Base-by-base conservation (phyloP, 2,329 filamentous ascomycete genomes). In the Exophiala viscosa region DNA sequence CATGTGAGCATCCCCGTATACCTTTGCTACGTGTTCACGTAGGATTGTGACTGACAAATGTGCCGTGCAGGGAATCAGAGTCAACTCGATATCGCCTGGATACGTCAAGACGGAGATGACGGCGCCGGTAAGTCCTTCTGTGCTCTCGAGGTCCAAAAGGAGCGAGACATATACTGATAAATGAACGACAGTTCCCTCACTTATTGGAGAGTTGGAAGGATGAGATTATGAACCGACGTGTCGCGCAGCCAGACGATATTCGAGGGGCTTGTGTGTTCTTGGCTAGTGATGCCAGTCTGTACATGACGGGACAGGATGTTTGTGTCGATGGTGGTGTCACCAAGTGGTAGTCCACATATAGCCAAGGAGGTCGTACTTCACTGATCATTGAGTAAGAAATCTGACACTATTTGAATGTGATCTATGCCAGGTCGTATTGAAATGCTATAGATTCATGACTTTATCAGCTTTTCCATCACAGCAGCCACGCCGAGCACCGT, bases 191-290 rank as follows among this genome's bases (percentile, higher is more conserved):
- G 33, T 78, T 77, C 44, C 70, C 74, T 3, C 68, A 78, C 60
- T 66, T 78, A 1, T 58, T 77, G 0, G 75, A 77, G 42, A 66
- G 68, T 3, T 78, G 75, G 76, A 76, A 77, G 56, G 67, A 71
- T 4, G 74, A 77, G 54, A 73, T 73, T 7, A 78, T 78, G 73
- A 75, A 73, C 32, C 66, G 69, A 5, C 64, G 73, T 1, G 70
- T 78, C 10, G 74, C 74, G 1, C 69, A 75, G 59, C 76, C 76
- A 0, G 73, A 79, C 51, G 76, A 79, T 46, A 75, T 79, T 28
- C 73, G 72, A 61, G 75, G 75, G 9, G 73, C 71, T 0, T 75
- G 73, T 59, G 70, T 77, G 1, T 77, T 77, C 45, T 55, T 77
- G 38, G 75, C 74, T 1, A 74, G 74, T 43, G 74, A 77, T 59